Base-by-base conservation (phyloP, 2,329 filamentous ascomycete genomes). In the Sporothrix dimorphospora region DNA sequence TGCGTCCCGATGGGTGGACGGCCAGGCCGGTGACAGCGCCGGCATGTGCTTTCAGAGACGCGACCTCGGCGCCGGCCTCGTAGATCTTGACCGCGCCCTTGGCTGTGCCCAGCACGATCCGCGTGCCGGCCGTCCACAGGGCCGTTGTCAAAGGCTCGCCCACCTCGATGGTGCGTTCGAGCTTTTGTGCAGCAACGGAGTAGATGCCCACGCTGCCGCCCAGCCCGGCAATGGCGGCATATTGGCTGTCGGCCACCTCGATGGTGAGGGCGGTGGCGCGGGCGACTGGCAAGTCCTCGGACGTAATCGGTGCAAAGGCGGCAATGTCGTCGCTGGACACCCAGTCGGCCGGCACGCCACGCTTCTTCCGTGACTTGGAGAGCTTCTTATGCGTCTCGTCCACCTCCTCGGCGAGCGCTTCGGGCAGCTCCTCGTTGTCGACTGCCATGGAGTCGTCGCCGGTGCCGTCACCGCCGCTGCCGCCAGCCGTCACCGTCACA, bases 281-380 rank as follows among this genome's bases (percentile, higher is more conserved):
- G 1, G 82, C 78, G 2, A 89, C 82, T 4, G 85, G 81, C 6
- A 86, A 77, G 40, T 85, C 79, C 72, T 83, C 85, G 21, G 86
- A 84, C 3, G 82, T 78, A 14, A 80, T 78, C 72, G 83, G 81
- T 57, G 82, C 79, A 72, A 88, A 85, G 0, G 83, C 78, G 3
- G 85, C 81, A 11, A 99, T 85, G 6, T 89, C 87, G 69, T 97
- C 93, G 59, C 88, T 81, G 6, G 91, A 93, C 4, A 90, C 92
- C 95, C 96, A 98, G 71, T 88, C 93, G 73, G 92, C 89, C 40
- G 96, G 95, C 47, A 97, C 85, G 8, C 93, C 88, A 73, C 96
- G 92, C 87, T 97, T 98, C 83, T 95, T 93, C 78, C 96, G 92
- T 65, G 92, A 92, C 80, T 94, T 93, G 72, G 93, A 96, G 72